Evolutionary conservation across 495 filamentous ascomycete species (phyloP).

Genomic region (Talaromyces liani): DNA sequence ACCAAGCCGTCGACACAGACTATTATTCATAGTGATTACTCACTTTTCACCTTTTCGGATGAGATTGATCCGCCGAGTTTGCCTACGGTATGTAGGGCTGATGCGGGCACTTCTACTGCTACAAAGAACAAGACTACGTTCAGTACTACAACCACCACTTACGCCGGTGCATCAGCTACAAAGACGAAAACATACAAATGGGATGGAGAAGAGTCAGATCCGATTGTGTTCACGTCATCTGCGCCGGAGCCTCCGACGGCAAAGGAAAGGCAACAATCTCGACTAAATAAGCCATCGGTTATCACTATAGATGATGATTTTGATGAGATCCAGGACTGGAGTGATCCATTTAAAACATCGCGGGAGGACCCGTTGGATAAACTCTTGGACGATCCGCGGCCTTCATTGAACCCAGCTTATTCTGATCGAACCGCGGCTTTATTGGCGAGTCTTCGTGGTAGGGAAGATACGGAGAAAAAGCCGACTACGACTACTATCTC

Average conservation of each 20-base stretch:
- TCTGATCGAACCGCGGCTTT: constrained; percentile 29
- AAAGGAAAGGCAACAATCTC: constrained; percentile 1
- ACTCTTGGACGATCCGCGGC: constrained; percentile 12
- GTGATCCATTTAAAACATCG: constrained; percentile 21
- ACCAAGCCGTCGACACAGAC: neutral
- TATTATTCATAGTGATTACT: constrained; percentile 9
- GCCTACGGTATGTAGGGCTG: neutral
- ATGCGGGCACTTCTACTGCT: neutral
- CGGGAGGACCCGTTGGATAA: constrained; percentile 25
- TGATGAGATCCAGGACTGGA: constrained; percentile 33
- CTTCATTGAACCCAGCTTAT: constrained; percentile 6
- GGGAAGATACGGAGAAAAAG: neutral
- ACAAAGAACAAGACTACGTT: neutral
- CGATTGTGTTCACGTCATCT: constrained; percentile 48
- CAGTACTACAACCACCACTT: constrained; percentile 13
- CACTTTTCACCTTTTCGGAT: constrained; percentile 30
- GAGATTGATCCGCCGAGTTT: constrained; percentile 12
- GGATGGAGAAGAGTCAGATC: constrained; percentile 36
- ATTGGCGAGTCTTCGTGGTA: constrained; percentile 23
- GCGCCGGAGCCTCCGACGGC: constrained; percentile 17
- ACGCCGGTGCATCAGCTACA: constrained; percentile 14
- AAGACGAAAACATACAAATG: constrained; percentile 10
- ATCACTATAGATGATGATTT: constrained; percentile 33
- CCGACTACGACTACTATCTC: neutral
- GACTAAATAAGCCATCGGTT: neutral